Evolutionary conservation across 352 stramenopile species (phyloP).

Genomic region (Phytophthora pinifolia): DNA sequence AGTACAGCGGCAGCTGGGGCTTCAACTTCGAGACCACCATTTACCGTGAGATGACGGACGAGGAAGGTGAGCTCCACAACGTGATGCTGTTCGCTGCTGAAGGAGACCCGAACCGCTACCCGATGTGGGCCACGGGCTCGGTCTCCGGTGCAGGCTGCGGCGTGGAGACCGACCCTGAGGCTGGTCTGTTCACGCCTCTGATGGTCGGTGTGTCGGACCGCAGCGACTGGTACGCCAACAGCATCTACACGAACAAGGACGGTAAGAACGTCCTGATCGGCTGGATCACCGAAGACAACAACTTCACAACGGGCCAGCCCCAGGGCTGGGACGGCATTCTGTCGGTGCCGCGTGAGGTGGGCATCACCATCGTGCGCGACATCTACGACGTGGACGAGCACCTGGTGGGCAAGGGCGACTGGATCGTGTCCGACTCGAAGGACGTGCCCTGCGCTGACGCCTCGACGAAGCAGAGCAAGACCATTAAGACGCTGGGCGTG

Average conservation of each 20-base stretch:
- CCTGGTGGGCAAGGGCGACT: constrained; percentile 51
- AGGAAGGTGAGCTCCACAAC: constrained; percentile 59
- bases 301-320: constrained; percentile 42
- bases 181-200: constrained; percentile 44
- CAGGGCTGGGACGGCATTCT: constrained; percentile 74
- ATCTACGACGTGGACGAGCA: constrained; percentile 52
- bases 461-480: constrained; percentile 42
- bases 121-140: constrained; percentile 61
- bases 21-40: constrained; percentile 74
- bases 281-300: constrained; percentile 67
- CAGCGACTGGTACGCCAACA: constrained; percentile 72
- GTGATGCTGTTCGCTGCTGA: constrained; percentile 68
- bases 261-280: constrained; percentile 60
- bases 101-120: constrained; percentile 46
- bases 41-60: constrained; percentile 59
- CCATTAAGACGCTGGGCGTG: constrained; percentile 62
- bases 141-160: constrained; percentile 25
- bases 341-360: constrained; percentile 53
- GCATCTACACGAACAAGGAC: constrained; percentile 60
- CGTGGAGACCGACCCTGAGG: constrained; percentile 23
- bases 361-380: constrained; percentile 49
- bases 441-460: constrained; percentile 31
- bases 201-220: constrained; percentile 68
- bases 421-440: constrained; percentile 48
- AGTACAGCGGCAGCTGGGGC: constrained; percentile 56